phyloP scores from a whole-genome alignment of 805 yeast genomes.

The Wickerhamiella kazuoi region DNA sequence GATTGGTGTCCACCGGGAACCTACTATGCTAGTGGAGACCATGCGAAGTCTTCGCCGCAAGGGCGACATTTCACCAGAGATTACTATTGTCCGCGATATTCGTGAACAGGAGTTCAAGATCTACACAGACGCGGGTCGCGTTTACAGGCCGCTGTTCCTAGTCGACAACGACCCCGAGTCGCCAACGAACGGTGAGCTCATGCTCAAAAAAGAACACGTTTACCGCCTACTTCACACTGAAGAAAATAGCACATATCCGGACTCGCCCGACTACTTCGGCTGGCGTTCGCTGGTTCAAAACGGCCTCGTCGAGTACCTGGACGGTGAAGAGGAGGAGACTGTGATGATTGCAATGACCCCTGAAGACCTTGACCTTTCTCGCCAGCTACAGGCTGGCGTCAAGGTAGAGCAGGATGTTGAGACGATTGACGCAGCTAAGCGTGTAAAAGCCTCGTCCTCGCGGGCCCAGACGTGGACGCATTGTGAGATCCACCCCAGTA shows the following conservation, averaged over 20 bases:
- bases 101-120: constrained; percentile 92
- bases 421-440: constrained; percentile 54
- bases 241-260: constrained; percentile 31
- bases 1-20: constrained; percentile 97
- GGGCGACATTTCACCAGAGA: constrained; percentile 92
- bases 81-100: constrained; percentile 89
- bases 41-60: constrained; percentile 82
- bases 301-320: constrained; percentile 91
- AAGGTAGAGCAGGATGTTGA: constrained; percentile 21
- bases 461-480: constrained; percentile 76
- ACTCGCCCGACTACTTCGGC: constrained; percentile 38
- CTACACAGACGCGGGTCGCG: constrained; percentile 97
- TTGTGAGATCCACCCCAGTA: constrained; percentile 97
- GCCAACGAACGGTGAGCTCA: constrained; percentile 51
- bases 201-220: constrained; percentile 70
- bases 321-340: constrained; percentile 98
- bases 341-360: constrained; percentile 98
- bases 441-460: constrained; percentile 48
- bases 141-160: constrained; percentile 86
- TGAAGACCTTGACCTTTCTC: constrained; percentile 68
- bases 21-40: constrained; percentile 78
- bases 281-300: constrained; percentile 72
- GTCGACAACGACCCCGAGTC: constrained; percentile 56
- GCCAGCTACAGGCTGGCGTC: constrained; percentile 24
- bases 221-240: constrained; percentile 43